Conservation (phyloP, 2,329 filamentous ascomycete genomes). For the Mycosphaerella arachidis region DNA sequence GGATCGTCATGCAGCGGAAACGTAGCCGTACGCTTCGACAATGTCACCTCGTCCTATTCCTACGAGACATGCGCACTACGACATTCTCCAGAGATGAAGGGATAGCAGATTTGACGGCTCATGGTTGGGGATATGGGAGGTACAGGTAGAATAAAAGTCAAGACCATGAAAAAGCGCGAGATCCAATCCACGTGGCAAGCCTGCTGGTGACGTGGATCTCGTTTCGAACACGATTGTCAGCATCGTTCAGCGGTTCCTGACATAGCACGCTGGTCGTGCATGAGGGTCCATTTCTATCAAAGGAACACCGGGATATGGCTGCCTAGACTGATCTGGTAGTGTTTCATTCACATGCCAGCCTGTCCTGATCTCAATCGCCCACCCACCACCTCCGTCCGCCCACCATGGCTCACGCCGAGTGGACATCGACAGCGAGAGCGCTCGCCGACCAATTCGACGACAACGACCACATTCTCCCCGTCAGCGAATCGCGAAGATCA, state of each 20-base stretch:
- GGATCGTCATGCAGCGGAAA: background rate
- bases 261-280: background rate
- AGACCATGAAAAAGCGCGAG: background rate
- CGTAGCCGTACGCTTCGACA: background rate
- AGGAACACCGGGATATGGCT: background rate
- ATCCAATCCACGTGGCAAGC: background rate
- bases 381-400: background rate
- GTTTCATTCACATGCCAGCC: background rate
- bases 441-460: slow-evolving; percentile 46
- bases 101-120: no score
- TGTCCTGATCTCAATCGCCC: background rate
- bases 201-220: background rate
- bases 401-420: slow-evolving; percentile 36
- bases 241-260: background rate
- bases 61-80: no score
- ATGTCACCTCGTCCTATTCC: no score
- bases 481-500: slow-evolving; percentile 32
- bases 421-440: slow-evolving; percentile 49
- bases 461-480: slow-evolving; percentile 36
- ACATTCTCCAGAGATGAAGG: no score
- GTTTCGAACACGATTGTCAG: background rate
- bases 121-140: background rate
- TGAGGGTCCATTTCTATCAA: background rate
- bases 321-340: background rate
- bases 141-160: background rate